Conservation (phyloP, 1,284 basidiomycete species). For the Apiotrichum montevideense region DNA sequence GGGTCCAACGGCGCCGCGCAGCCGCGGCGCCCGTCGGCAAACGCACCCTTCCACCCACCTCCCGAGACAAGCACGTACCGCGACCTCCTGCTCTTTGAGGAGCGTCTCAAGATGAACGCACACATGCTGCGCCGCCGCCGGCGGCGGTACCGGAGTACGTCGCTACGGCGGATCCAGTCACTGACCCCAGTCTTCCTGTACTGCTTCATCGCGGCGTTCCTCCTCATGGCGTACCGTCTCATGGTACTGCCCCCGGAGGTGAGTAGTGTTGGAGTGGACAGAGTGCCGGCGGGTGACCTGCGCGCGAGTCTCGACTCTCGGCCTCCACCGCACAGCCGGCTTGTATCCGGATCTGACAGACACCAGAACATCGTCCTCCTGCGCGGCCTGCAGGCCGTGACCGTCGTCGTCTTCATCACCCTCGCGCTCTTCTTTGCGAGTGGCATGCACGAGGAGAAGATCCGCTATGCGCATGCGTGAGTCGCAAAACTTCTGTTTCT, state of each 20-base stretch:
- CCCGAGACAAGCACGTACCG: constrained; percentile 71
- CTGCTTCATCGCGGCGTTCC: constrained; percentile 28
- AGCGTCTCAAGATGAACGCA: constrained; percentile 89
- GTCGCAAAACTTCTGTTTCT: constrained; percentile 25
- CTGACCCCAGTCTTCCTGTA: constrained; percentile 36
- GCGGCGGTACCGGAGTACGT: constrained; percentile 78
- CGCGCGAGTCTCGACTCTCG: too few species aligned
- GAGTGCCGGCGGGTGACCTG: neutral
- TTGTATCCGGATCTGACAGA: neutral
- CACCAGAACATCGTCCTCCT: constrained; percentile 23
- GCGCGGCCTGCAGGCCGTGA: constrained; percentile 55
- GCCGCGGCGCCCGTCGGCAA: constrained; percentile 7
- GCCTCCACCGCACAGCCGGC: too few species aligned
- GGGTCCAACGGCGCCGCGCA: neutral
- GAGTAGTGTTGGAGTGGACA: constrained; percentile 6
- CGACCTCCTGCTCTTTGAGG: constrained; percentile 90
- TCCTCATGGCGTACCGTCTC: constrained; percentile 27
- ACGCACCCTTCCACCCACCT: constrained; percentile 55
- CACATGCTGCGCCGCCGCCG: constrained; percentile 72
- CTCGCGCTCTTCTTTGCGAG: constrained; percentile 92
- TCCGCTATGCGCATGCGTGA: constrained; percentile 89
- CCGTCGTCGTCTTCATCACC: constrained; percentile 81
- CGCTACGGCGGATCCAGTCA: neutral
- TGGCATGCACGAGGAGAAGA: constrained; percentile 93
- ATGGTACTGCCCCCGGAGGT: constrained; percentile 32